Evolutionary conservation across 345 rosid genomes (phyloP).

Genomic region (Chamaenerion angustifolium): DNA sequence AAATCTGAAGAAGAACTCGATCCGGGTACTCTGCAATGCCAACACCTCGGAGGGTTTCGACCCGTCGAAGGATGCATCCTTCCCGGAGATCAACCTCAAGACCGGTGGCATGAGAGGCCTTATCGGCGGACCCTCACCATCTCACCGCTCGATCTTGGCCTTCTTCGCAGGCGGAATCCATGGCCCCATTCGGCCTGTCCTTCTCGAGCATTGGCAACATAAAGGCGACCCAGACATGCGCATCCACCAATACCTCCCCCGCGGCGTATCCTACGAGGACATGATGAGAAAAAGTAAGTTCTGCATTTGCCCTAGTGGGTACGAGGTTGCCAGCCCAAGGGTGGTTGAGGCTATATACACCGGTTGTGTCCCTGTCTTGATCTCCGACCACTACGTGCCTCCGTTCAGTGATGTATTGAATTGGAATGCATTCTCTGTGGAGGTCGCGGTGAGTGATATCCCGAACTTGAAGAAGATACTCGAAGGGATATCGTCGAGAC

Average conservation of each 20-base stretch:
- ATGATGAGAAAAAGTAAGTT: slow-evolving; percentile 71
- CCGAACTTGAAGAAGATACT: slow-evolving; percentile 62
- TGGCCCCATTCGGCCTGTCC: slow-evolving; percentile 76
- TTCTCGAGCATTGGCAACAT: slow-evolving; percentile 77
- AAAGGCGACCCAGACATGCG: slow-evolving; percentile 46
- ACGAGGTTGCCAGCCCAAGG: slow-evolving; percentile 88
- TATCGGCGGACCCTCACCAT: slow-evolving; percentile 72
- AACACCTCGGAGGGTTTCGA: slow-evolving; percentile 80
- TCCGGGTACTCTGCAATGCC: slow-evolving; percentile 74
- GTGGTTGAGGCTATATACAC: slow-evolving; percentile 76
- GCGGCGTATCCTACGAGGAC: slow-evolving; percentile 47
- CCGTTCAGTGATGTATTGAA: slow-evolving; percentile 79
- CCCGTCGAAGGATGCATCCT: slow-evolving; percentile 62
- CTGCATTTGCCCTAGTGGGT: slow-evolving; percentile 88
- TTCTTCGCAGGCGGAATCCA: slow-evolving; percentile 93
- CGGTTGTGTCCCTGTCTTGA: slow-evolving; percentile 76
- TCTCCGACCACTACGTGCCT: slow-evolving; percentile 69
- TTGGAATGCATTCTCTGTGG: slow-evolving; percentile 67
- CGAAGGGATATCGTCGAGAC: slow-evolving; percentile 46
- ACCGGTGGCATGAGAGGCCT: slow-evolving; percentile 42
- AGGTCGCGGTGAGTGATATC: slow-evolving; percentile 47
- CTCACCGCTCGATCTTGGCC: slow-evolving; percentile 57
- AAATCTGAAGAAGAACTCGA: slow-evolving; percentile 41
- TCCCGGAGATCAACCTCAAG: slow-evolving; percentile 72
- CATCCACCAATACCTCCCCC: slow-evolving; percentile 63